Evolutionary conservation across 129 eudicot species (phyloP).

Genomic region (Ambrosia trifida): DNA sequence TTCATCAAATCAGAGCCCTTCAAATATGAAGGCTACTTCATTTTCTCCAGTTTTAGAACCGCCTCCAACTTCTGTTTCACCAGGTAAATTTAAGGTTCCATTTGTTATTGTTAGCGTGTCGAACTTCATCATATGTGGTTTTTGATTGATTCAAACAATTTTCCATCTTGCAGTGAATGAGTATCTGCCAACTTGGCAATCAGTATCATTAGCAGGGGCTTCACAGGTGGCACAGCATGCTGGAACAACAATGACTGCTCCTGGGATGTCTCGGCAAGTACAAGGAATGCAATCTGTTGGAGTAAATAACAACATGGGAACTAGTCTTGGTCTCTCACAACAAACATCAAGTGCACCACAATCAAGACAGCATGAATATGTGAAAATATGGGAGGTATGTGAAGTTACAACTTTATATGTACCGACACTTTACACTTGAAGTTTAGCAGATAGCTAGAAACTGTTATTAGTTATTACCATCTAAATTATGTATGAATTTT

Average conservation of each 20-base stretch:
- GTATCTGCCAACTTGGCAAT: conserved; percentile 46
- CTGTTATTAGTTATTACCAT: neutral
- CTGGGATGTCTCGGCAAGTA: conserved; percentile 2
- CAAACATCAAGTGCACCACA: neutral
- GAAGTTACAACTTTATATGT: neutral
- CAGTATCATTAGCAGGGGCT: conserved; percentile 35
- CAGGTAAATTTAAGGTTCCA: conserved; percentile 45
- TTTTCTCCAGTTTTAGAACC: conserved; percentile 48
- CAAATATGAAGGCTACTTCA: conserved; percentile 45
- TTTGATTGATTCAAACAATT: neutral
- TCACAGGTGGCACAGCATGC: conserved; percentile 36
- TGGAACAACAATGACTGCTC: conserved; percentile 62
- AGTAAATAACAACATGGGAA: neutral
- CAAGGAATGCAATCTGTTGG: neutral
- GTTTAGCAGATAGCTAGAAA: neutral
- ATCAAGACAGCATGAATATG: neutral
- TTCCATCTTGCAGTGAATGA: conserved; percentile 45
- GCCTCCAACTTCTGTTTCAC: conserved; percentile 31
- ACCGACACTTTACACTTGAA: neutral
- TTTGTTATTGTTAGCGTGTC: neutral
- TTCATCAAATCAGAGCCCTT: conserved; percentile 42
- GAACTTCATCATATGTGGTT: neutral
- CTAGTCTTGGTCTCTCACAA: conserved; percentile 7
- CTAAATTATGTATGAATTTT: too few species aligned
- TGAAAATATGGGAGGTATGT: conserved; percentile 21